These are phyloP conservation scores for Vinca major DNA, from an alignment of 305 asterid species.

Conservation along the genomic window DNA sequence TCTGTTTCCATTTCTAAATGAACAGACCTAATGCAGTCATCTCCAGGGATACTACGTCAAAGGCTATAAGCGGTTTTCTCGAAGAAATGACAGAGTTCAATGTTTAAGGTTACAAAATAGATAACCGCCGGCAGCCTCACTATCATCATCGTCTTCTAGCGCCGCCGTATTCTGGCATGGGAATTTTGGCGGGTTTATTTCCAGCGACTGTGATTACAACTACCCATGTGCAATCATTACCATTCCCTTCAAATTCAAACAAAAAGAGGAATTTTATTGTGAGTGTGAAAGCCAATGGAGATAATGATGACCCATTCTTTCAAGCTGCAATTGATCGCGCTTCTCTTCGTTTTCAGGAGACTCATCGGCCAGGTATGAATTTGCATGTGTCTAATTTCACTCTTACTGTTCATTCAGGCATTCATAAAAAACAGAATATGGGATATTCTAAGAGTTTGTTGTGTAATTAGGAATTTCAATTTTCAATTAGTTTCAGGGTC, in stretches of 20 bases:
- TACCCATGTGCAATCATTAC: constrained; percentile 13
- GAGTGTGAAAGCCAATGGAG: constrained; percentile 26
- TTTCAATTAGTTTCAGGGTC: too few relatives aligned
- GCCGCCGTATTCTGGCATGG: constrained; percentile 21
- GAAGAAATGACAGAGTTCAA: neutral
- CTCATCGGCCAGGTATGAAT: constrained; percentile 52
- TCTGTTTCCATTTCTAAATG: too few relatives aligned
- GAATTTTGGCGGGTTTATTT: constrained; percentile 18
- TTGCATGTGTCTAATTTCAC: neutral
- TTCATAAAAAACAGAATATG: constrained; percentile 20
- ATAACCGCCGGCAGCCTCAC: too few relatives aligned
- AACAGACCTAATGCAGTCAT: too few relatives aligned
- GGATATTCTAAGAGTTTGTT: neutral
- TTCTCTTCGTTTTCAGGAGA: constrained; percentile 58
- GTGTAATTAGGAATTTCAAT: neutral
- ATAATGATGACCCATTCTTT: constrained; percentile 25
- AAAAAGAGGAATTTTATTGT: constrained; percentile 7
- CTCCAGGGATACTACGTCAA: too few relatives aligned
- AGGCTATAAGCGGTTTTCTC: too few relatives aligned
- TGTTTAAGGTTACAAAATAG: too few relatives aligned
- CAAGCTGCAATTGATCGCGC: constrained; percentile 45
- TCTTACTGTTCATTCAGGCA: constrained; percentile 15
- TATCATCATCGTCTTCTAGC: neutral
- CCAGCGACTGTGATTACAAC: constrained; percentile 16
- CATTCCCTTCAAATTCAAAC: constrained; percentile 12